These are phyloP conservation scores for Atkinsonella hypoxylon DNA, from an alignment of 2,329 filamentous ascomycete species.

Conservation along the genomic window DNA sequence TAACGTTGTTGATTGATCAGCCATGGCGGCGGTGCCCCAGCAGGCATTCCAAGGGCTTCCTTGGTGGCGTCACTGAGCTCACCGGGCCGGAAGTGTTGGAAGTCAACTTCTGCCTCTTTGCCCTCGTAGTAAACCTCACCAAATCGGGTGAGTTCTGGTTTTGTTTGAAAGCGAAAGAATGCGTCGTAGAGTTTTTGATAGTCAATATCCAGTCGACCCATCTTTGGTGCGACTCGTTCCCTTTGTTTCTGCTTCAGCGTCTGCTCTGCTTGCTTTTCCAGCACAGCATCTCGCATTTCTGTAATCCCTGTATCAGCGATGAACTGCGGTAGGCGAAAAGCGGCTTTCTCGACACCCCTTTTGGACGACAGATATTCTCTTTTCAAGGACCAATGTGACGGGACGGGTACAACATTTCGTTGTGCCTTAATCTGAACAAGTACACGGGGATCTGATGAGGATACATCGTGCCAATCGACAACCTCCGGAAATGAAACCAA, in stretches of 20 bases:
- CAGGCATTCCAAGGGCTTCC: slow-evolving; percentile 87
- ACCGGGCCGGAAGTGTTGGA: slow-evolving; percentile 79
- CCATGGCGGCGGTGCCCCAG: slow-evolving; percentile 90
- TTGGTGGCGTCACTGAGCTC: slow-evolving; percentile 82
- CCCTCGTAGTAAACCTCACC: slow-evolving; percentile 99
- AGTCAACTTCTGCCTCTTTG: slow-evolving; percentile 94
- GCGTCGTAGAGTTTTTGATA: slow-evolving; percentile 98
- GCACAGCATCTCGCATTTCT: slow-evolving; percentile 92
- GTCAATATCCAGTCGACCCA: slow-evolving; percentile 95
- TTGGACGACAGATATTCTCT: slow-evolving; percentile 96
- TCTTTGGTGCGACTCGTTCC: slow-evolving; percentile 87
- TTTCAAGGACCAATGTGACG: slow-evolving; percentile 89
- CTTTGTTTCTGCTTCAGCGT: slow-evolving; percentile 90
- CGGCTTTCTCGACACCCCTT: slow-evolving; percentile 87
- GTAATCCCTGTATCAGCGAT: slow-evolving; percentile 95
- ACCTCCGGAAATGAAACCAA: slow-evolving; percentile 83
- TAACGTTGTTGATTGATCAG: slow-evolving; percentile 93
- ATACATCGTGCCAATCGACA: slow-evolving; percentile 95
- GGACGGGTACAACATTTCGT: slow-evolving; percentile 90
- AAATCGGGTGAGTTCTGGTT: slow-evolving; percentile 85
- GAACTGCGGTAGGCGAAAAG: slow-evolving; percentile 87
- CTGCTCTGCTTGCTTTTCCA: slow-evolving; percentile 91
- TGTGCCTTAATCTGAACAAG: slow-evolving; percentile 92
- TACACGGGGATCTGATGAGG: slow-evolving; percentile 75
- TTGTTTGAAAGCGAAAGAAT: slow-evolving; percentile 96